phyloP scores from a whole-genome alignment of 2,329 filamentous ascomycete genomes.

The Curvularia sp. region DNA sequence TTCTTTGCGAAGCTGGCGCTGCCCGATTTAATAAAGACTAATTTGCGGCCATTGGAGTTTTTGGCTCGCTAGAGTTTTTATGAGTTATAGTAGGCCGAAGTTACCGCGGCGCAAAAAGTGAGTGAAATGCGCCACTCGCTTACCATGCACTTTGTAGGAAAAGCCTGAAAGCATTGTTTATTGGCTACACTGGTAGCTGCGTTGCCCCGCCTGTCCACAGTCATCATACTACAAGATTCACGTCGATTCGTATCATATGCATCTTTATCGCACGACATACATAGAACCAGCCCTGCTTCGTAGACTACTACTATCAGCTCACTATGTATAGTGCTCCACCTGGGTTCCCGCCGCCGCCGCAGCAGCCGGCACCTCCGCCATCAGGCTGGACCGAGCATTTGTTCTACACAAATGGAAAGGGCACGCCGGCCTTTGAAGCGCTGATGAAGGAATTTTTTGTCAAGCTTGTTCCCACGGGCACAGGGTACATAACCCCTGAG shows the following conservation, averaged over 20 bases:
- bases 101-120: not conserved
- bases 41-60: too few relatives aligned
- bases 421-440: constrained; percentile 3
- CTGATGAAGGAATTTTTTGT: constrained; percentile 7
- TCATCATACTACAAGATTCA: not conserved
- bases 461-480: constrained; percentile 2
- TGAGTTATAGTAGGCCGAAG: not conserved
- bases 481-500: constrained; percentile 6
- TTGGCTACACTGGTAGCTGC: not conserved
- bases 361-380: constrained; percentile 3
- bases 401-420: constrained; percentile 8
- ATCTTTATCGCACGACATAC: not conserved
- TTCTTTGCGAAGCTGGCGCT: too few relatives aligned
- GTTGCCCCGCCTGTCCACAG: not conserved
- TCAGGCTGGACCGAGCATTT: constrained; percentile 9
- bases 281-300: not conserved
- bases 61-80: not conserved
- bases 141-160: not conserved
- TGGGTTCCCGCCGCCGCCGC: not conserved
- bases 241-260: not conserved
- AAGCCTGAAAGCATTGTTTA: not conserved
- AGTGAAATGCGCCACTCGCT: constrained; percentile 7
- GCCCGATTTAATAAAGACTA: too few relatives aligned
- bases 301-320: not conserved
- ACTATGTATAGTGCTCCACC: constrained; percentile 1